Evolutionary conservation across 164 flowering plant genomes (phyloP), one percentile per base, ranked within the genome.

Genomic region (Houttuynia cordata): DNA sequence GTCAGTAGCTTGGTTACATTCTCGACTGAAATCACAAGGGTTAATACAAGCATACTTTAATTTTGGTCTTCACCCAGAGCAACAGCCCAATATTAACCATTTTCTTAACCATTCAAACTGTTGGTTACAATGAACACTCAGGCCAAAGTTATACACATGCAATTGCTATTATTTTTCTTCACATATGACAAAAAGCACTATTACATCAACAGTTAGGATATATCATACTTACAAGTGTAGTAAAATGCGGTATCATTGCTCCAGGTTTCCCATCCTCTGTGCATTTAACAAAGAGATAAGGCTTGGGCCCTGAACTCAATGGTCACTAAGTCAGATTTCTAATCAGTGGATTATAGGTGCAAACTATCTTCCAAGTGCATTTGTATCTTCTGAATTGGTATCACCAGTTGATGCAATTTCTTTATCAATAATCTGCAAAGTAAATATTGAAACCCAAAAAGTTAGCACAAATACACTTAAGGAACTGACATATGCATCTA

Each of bases 131-230:
- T 30, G 37, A 30, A 30, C 2, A 30, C 37, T 30, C 37, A 30
- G 2, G 37, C 37, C 37, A 30, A 2, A 30, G 37, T 30, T 30
- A 30, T 2, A 30, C 37, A 30, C 6, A 30, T 30, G 6, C 37
- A 30, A 30, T 30, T 30, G 37, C 37, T 30, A 30, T 30, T 30
- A n/a, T n/a, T 30, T 30, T 30, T 30, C 6, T 30, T 30, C 37
- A 30, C 6, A 30, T 30, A 2, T 2, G 37, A 30, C 37, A 30
- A 30, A 34, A 47, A 75, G 60, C 45, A 57, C 61, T 57, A 70
- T 50, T 49, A 24, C 25, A 50, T 24, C n/a, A 60, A 60, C 30
- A 23, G 13, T 21, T 8, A 59, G 23, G 50, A 12, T 45, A 23
- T n/a, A 24, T 10, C 59, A 24, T 56, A 18, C 40, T 56, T 34